Base-by-base conservation (phyloP, 352 stramenopile species). In the Pythium biforme region DNA sequence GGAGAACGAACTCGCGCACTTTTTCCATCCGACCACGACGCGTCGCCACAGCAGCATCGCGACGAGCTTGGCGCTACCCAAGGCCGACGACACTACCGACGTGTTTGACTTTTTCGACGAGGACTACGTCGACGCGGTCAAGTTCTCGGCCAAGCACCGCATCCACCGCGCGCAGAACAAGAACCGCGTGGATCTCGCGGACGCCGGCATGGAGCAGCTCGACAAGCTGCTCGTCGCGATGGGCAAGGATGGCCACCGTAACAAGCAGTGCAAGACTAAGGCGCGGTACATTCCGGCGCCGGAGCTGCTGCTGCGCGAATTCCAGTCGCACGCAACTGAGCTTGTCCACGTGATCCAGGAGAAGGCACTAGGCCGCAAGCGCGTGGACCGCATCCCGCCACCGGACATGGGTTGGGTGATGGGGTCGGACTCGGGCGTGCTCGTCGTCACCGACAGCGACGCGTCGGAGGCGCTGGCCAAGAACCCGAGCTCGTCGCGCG, bases 71-170 rank as follows among this genome's bases (percentile, higher is more conserved):
- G 19, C 55, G 2, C 14, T 51, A 1, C 33, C 39, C 3, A 65
- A 47, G 26, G 34, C 26, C 22, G 33, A 65, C 43, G 43, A 70
- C 1, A 46, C 25, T 14, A 43, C 41, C 12, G 59, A 73, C 41
- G 55, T 91, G 20, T 90, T 92, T 26, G 72, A 71, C 43, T 89
- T 90, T 57, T 84, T 90, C 41, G 65, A 89, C 52, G 77, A 89
- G 23, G 66, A 87, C 9, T 90, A 80, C 43, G 57, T 92, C 1
- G 62, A 73, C 17, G 75, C 76, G 6, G 83, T 92, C 22, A 89
- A 89, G 66, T 29, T 59, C 15, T 79, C 64, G n/a, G 67, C 77
- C 23, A 88, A 89, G 67, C 70, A 88, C 53, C 82, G 82, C 19
- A 73, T 81, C 49, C 70, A 78, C 39, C 73, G 67, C n/a, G 69